These are phyloP conservation scores for Cystobasidium pallidum DNA, from an alignment of 1,284 basidiomycete species.

Conservation along the genomic window DNA sequence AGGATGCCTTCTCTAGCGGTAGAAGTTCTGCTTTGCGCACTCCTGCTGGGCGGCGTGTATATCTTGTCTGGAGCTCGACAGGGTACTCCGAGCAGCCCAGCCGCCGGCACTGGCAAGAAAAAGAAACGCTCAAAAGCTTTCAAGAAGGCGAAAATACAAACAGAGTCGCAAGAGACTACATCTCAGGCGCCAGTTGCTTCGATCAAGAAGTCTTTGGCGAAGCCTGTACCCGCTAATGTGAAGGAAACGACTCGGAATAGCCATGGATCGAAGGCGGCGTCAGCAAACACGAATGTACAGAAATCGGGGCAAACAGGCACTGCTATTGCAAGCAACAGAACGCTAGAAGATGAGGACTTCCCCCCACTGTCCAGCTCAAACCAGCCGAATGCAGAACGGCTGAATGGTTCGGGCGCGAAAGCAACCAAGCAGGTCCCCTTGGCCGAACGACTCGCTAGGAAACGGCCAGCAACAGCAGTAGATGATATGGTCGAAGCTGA, in stretches of 20 bases:
- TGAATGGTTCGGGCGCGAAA: neutral
- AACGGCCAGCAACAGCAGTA: conserved; percentile 23
- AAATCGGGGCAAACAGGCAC: neutral
- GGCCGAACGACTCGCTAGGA: conserved; percentile 29
- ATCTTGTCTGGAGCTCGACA: conserved; percentile 15
- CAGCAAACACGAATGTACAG: neutral
- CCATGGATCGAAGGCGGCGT: neutral
- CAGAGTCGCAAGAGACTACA: neutral
- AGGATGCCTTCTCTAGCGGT: conserved; percentile 5
- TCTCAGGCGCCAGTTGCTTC: neutral
- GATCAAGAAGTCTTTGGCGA: neutral
- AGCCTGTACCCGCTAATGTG: neutral
- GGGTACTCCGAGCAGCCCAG: neutral
- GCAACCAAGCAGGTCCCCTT: conserved; percentile 19
- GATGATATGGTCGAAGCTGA: conserved; percentile 40
- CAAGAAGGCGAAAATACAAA: neutral
- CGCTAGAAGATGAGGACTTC: neutral
- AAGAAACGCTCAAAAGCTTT: conserved; percentile 26
- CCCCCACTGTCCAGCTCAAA: neutral
- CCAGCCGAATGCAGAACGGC: neutral
- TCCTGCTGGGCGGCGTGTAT: conserved; percentile 7
- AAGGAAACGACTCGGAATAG: neutral
- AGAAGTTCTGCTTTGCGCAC: conserved; percentile 8
- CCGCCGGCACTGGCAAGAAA: conserved; percentile 5
- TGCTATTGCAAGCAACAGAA: neutral